phyloP scores from a whole-genome alignment of 352 stramenopile species.

The Phytophthora palmivora region DNA sequence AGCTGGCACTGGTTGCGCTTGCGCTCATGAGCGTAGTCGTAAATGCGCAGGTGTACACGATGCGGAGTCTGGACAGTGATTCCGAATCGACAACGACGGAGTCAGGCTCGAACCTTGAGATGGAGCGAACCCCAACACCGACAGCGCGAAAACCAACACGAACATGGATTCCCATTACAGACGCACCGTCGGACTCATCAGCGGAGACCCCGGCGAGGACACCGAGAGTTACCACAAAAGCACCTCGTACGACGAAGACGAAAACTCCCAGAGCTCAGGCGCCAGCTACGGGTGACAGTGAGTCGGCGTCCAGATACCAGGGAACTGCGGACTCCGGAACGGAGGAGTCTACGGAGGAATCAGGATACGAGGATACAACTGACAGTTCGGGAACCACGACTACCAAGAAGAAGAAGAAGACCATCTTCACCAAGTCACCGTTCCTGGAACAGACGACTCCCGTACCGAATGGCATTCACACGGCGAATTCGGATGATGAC shows the following conservation, averaged over 20 bases:
- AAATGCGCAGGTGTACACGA: constrained; percentile 35
- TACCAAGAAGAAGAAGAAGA: constrained; percentile 37
- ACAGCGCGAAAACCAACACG: constrained; percentile 17
- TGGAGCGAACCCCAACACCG: constrained; percentile 17
- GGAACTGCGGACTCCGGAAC: constrained; percentile 21
- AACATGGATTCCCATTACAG: constrained; percentile 36
- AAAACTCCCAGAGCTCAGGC: constrained; percentile 17
- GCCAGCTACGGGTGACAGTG: constrained; percentile 10
- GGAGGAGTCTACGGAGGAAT: neutral
- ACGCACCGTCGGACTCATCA: constrained; percentile 24
- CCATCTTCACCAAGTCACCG: constrained; percentile 43
- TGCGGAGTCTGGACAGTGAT: constrained; percentile 22
- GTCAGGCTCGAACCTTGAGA: neutral
- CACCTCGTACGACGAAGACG: constrained; percentile 27
- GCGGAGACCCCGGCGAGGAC: constrained; percentile 26
- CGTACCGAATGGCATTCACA: constrained; percentile 39
- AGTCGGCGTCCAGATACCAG: constrained; percentile 19
- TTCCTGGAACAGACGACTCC: constrained; percentile 40
- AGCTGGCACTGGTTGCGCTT: constrained; percentile 20
- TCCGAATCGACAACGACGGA: neutral
- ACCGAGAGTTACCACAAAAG: constrained; percentile 19
- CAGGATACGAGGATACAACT: constrained; percentile 5
- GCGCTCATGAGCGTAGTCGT: constrained; percentile 5
- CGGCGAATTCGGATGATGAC: constrained; percentile 15
- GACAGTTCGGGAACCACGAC: constrained; percentile 17